Percentiles rank a stretch among this genome's conserved stretches.
These are phyloP conservation scores for Fusarium sambucinum DNA, from an alignment of 2,329 filamentous ascomycete species.

Conservation along the genomic window DNA sequence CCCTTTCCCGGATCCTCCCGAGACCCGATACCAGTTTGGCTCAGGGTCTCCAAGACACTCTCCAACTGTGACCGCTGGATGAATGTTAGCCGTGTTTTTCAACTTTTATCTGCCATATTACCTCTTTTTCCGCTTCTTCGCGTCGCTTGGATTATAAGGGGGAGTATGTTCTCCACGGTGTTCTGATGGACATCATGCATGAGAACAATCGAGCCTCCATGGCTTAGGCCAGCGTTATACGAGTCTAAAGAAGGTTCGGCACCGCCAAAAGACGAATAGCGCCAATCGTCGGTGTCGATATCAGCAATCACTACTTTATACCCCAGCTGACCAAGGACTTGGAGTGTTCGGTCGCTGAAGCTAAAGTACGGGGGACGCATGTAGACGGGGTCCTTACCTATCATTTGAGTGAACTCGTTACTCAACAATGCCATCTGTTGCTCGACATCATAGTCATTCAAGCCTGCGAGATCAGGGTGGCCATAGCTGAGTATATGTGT, in stretches of 20 bases:
- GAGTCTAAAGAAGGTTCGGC: conserved; percentile 4
- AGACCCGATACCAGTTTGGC: conserved; percentile 22
- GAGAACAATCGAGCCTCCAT: conserved; percentile 26
- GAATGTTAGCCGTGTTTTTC: fast-evolving
- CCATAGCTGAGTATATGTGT: conserved; percentile 2
- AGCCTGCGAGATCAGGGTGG: conserved; percentile 11
- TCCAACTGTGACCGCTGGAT: conserved; percentile 11
- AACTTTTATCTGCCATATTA: fast-evolving
- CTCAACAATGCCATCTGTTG: conserved; percentile 22
- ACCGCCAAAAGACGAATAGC: conserved; percentile 12
- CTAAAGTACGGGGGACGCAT: conserved; percentile 33
- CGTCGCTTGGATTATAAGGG: conserved; percentile 13
- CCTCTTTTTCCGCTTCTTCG: conserved; percentile 16
- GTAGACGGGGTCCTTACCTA: conserved; percentile 27
- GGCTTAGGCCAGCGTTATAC: conserved; percentile 3
- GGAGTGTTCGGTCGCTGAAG: conserved; percentile 18
- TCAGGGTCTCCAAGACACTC: conserved; percentile 32
- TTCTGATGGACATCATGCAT: conserved; percentile 29
- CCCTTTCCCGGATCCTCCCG: neutral
- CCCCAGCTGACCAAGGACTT: conserved; percentile 9
- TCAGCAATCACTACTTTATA: conserved; percentile 33
- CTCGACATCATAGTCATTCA: conserved; percentile 13
- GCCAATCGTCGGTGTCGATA: conserved; percentile 31
- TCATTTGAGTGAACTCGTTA: conserved; percentile 5
- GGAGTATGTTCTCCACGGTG: conserved; percentile 19